These are phyloP conservation scores for Carpinus viminea DNA, from an alignment of 306 rosid genomes.

Conservation along the genomic window DNA sequence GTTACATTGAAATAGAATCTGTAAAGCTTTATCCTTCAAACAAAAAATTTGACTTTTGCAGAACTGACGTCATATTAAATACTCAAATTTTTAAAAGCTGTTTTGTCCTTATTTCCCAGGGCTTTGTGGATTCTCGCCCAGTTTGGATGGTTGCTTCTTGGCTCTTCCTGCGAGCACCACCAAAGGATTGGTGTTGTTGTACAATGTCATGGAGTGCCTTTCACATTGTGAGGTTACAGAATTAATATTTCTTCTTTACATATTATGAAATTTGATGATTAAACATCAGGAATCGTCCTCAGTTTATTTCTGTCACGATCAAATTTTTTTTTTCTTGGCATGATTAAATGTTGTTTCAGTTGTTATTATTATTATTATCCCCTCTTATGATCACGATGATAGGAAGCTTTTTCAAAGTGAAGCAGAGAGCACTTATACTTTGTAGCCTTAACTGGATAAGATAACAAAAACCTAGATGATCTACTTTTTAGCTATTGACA, in stretches of 20 bases:
- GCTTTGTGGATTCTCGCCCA: conserved; percentile 82
- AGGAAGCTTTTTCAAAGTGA: background rate
- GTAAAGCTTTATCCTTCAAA: background rate
- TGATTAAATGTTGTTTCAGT: background rate
- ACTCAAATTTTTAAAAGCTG: conserved; percentile 12
- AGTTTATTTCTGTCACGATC: background rate
- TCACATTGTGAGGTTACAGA: conserved; percentile 89
- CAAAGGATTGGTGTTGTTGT: conserved; percentile 81
- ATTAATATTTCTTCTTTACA: conserved; percentile 24
- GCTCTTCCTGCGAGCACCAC: conserved; percentile 91
- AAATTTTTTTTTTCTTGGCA: background rate
- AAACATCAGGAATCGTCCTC: conserved; percentile 14
- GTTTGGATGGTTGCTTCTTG: conserved; percentile 78
- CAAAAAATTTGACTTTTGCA: background rate
- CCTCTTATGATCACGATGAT: background rate
- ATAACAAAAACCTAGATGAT: background rate
- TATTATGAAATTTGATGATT: conserved; percentile 11
- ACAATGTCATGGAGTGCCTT: conserved; percentile 80
- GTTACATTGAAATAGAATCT: conserved; percentile 1
- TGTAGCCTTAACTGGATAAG: background rate
- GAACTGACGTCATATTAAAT: conserved; percentile 10
- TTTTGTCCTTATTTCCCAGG: conserved; percentile 43
- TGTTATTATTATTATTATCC: background rate
- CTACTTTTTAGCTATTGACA: background rate
- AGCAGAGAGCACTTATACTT: background rate